phyloP scores from a whole-genome alignment of 1,284 basidiomycete species.

The Polyporus tsugae region DNA sequence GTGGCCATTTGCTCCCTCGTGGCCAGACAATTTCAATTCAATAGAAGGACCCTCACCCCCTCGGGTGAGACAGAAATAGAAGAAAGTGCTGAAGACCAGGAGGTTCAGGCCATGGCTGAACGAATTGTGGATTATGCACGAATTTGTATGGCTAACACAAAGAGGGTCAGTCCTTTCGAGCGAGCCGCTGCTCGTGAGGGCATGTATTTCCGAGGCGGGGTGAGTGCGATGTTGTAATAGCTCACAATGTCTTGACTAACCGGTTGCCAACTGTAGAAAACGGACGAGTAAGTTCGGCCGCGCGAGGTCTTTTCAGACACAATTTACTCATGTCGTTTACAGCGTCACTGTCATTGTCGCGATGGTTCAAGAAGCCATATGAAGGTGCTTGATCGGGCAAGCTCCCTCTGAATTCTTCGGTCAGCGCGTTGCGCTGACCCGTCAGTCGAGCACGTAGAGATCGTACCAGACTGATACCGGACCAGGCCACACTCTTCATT shows the following conservation, averaged over 20 bases:
- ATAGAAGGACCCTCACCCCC: constrained; percentile 23
- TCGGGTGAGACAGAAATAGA: constrained; percentile 20
- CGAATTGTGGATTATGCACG: constrained; percentile 75
- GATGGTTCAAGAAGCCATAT: constrained; percentile 56
- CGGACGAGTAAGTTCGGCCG: constrained; percentile 64
- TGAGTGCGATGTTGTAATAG: constrained; percentile 47
- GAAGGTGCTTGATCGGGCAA: background rate
- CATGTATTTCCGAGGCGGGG: constrained; percentile 73
- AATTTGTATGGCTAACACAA: constrained; percentile 70
- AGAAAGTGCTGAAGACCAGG: constrained; percentile 53
- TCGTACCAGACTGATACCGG: constrained; percentile 22
- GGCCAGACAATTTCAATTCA: constrained; percentile 50
- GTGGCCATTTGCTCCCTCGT: constrained; percentile 72
- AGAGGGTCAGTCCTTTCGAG: constrained; percentile 75
- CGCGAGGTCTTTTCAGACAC: background rate
- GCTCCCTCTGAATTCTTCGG: background rate
- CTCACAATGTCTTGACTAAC: background rate
- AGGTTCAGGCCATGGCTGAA: constrained; percentile 77
- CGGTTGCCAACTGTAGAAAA: constrained; percentile 50
- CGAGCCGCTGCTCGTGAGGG: constrained; percentile 69
- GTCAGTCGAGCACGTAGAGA: background rate
- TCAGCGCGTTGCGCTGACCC: constrained; percentile 1
- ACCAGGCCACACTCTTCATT: constrained; percentile 7
- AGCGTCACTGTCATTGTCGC: constrained; percentile 70
- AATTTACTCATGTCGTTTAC: constrained; percentile 7